phyloP scores from a whole-genome alignment of 305 asterid genomes.

The Fraxinus dipetala region DNA sequence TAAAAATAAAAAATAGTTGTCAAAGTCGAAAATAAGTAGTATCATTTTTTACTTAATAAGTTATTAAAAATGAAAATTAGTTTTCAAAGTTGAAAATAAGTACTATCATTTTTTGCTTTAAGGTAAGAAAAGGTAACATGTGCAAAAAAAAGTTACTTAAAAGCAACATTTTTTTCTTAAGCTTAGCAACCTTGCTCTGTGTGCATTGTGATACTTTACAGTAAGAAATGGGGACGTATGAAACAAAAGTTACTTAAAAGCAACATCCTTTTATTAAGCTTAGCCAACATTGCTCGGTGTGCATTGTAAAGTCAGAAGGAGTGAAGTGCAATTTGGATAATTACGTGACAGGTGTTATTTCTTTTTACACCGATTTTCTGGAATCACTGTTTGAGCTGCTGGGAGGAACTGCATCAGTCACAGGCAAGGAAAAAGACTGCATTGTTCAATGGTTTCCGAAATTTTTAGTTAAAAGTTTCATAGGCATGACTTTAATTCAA shows the following conservation, averaged over 20 bases:
- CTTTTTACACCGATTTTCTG: slow-evolving; percentile 76
- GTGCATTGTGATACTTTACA: background rate
- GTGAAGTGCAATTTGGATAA: slow-evolving; percentile 15
- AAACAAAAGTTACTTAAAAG: background rate
- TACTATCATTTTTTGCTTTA: background rate
- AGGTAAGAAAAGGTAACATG: background rate
- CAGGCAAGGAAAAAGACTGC: slow-evolving; percentile 49
- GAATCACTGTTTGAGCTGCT: slow-evolving; percentile 63
- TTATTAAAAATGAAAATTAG: background rate
- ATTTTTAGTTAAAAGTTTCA: background rate
- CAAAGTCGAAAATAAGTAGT: too few species aligned
- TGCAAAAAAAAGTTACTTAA: background rate
- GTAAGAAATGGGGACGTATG: background rate
- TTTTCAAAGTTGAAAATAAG: background rate
- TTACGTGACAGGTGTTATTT: slow-evolving; percentile 56
- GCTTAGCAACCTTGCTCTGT: background rate
- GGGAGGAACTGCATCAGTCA: slow-evolving; percentile 71
- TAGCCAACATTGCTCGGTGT: background rate
- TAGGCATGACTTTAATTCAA: slow-evolving; percentile 9
- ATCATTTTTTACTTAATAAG: too few species aligned
- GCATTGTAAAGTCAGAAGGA: background rate
- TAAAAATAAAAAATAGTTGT: too few species aligned
- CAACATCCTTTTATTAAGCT: background rate
- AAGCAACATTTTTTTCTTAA: background rate
- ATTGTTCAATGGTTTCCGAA: background rate